These are phyloP conservation scores for Citrullus mucosospermus DNA, from an alignment of 306 rosid genomes.

Conservation along the genomic window DNA sequence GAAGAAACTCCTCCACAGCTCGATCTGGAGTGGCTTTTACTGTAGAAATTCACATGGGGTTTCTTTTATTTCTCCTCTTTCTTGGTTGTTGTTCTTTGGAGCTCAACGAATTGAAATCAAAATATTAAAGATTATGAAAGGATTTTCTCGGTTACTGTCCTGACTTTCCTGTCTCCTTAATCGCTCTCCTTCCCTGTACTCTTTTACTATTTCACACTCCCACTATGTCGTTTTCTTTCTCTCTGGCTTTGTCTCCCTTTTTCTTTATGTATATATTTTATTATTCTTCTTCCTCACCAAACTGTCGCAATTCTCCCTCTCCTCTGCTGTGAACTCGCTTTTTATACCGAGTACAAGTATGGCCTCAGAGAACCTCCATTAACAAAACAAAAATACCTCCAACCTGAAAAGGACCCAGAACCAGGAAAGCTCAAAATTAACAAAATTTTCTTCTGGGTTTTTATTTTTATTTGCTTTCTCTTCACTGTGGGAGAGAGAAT, in stretches of 20 bases:
- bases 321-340: background rate
- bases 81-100: slow-evolving; percentile 12
- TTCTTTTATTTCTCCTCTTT: background rate
- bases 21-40: slow-evolving; percentile 15
- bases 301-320: slow-evolving; percentile 1
- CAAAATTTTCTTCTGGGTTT: background rate
- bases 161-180: slow-evolving; percentile 27
- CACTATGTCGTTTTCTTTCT: background rate
- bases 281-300: slow-evolving; percentile 9
- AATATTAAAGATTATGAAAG: slow-evolving; percentile 39
- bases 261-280: slow-evolving; percentile 5
- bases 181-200: slow-evolving; percentile 20
- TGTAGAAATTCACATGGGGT: slow-evolving; percentile 2
- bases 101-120: slow-evolving; percentile 34
- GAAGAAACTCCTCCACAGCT: slow-evolving; percentile 8
- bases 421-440: background rate
- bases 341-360: background rate
- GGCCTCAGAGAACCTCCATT: background rate
- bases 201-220: slow-evolving; percentile 5
- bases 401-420: slow-evolving; percentile 1
- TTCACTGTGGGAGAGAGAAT: background rate
- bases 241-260: slow-evolving; percentile 8
- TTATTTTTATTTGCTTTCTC: background rate
- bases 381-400: background rate
- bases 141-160: slow-evolving; percentile 71